These are phyloP conservation scores for Saccharomyces hybrid DNA, from an alignment of 1,139 yeast genomes.

Conservation along the genomic window DNA sequence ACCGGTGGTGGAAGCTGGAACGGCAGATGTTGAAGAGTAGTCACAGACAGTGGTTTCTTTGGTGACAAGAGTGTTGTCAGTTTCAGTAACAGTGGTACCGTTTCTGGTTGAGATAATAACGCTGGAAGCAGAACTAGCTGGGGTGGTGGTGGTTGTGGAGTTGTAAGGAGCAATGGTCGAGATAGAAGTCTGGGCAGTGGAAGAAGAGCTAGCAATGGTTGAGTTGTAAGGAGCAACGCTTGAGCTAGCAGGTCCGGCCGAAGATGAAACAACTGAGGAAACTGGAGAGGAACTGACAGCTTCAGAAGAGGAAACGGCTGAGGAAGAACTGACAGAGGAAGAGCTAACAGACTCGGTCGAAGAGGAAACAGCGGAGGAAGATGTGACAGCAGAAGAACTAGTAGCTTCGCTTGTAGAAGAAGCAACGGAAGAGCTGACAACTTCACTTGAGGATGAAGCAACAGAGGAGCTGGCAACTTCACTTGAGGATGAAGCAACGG, in stretches of 20 bases:
- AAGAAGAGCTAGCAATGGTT: background rate
- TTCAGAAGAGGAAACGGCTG: conserved; percentile 4
- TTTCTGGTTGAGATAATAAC: background rate
- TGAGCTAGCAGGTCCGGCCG: conserved; percentile 11
- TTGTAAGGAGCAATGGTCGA: background rate
- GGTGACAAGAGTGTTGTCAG: background rate
- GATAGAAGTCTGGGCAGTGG: background rate
- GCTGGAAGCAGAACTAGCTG: background rate
- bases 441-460: background rate
- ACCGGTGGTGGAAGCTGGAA: background rate
- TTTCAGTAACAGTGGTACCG: background rate
- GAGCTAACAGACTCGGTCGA: background rate
- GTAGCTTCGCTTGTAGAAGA: background rate
- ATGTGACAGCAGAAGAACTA: background rate
- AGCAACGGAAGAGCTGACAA: background rate
- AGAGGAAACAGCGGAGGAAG: conserved; percentile 1
- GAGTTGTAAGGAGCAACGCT: background rate
- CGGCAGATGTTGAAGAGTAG: background rate
- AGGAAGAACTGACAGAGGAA: conserved; percentile 14
- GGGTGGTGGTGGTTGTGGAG: background rate
- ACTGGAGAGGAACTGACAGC: conserved; percentile 1
- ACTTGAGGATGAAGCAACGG: background rate
- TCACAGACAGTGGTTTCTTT: background rate
- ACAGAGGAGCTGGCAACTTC: background rate
- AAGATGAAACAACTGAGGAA: conserved; percentile 14